Evolutionary conservation across 768 basidiomycete species (phyloP).

Genomic region (Naganishia antarctica): DNA sequence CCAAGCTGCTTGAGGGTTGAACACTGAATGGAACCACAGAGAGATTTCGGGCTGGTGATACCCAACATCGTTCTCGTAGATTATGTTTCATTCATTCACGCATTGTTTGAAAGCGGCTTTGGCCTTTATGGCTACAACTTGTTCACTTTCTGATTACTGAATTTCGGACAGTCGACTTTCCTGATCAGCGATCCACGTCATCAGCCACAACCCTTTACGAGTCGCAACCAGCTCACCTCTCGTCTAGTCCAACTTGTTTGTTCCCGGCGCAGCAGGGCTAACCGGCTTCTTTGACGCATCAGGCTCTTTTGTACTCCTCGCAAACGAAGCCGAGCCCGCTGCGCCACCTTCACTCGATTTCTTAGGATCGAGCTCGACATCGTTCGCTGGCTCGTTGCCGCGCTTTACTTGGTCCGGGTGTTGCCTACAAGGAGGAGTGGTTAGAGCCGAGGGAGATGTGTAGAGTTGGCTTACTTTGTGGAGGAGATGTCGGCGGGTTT

Average conservation of each 20-base stretch:
- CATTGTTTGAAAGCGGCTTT: too few relatives aligned
- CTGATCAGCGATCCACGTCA: too few relatives aligned
- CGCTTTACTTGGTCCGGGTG: slow-evolving; percentile 8
- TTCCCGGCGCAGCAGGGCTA: neutral
- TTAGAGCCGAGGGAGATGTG: neutral
- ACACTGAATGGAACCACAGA: too few relatives aligned
- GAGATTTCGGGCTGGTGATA: too few relatives aligned
- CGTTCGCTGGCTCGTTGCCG: slow-evolving; percentile 15
- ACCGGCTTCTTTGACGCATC: slow-evolving; percentile 17
- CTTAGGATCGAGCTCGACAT: slow-evolving; percentile 11
- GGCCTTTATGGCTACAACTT: too few relatives aligned
- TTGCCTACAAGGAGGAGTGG: neutral
- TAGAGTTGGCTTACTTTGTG: neutral
- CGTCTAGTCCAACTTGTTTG: slow-evolving; percentile 18
- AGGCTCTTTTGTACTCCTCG: neutral
- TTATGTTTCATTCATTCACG: too few relatives aligned
- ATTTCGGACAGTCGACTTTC: too few relatives aligned
- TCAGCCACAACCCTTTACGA: too few relatives aligned
- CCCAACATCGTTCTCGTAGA: too few relatives aligned
- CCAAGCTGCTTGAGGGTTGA: too few relatives aligned
- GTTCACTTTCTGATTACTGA: too few relatives aligned
- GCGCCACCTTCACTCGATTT: slow-evolving; percentile 10
- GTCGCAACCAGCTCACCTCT: too few relatives aligned
- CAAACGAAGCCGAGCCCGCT: slow-evolving; percentile 9
- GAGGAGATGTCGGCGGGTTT: neutral